Evolutionary conservation across 1,284 basidiomycete species (phyloP).

Genomic region (Pseudozyma pruni): DNA sequence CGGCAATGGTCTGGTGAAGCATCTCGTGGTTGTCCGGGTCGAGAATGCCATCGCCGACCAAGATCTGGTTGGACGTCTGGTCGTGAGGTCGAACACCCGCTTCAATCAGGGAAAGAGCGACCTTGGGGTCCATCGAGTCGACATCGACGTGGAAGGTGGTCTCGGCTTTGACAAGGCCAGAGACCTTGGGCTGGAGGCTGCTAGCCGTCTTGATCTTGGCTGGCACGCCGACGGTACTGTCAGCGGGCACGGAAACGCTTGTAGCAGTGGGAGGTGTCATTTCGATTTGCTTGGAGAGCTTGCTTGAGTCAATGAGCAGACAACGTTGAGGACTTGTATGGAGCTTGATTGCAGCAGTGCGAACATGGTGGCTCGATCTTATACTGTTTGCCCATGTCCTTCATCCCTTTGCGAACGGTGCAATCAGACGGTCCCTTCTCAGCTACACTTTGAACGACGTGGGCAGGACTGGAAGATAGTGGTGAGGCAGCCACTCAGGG

Average conservation of each 20-base stretch:
- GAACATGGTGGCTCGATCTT: not conserved
- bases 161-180: conserved; percentile 22
- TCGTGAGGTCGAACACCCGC: conserved; percentile 40
- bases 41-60: conserved; percentile 31
- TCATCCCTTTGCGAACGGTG: too few species aligned
- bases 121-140: conserved; percentile 42
- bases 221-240: not conserved
- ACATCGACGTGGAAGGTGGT: conserved; percentile 41
- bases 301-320: too few species aligned
- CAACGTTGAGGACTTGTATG: too few species aligned
- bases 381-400: not conserved
- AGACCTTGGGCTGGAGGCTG: not conserved
- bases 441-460: too few species aligned
- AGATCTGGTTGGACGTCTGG: conserved; percentile 45
- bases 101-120: conserved; percentile 35
- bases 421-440: too few species aligned
- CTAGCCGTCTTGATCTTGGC: conserved; percentile 1
- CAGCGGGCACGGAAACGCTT: not conserved
- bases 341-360: too few species aligned
- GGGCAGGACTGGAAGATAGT: too few species aligned
- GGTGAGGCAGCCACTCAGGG: too few species aligned
- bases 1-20: conserved; percentile 25
- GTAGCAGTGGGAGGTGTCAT: conserved; percentile 7
- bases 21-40: conserved; percentile 29
- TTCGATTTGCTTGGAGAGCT: not conserved